Evolutionary conservation across 116 monocot genomes (phyloP), one percentile per base, ranked within the genome.

Genomic region (Phalaenopsis hybrid): DNA sequence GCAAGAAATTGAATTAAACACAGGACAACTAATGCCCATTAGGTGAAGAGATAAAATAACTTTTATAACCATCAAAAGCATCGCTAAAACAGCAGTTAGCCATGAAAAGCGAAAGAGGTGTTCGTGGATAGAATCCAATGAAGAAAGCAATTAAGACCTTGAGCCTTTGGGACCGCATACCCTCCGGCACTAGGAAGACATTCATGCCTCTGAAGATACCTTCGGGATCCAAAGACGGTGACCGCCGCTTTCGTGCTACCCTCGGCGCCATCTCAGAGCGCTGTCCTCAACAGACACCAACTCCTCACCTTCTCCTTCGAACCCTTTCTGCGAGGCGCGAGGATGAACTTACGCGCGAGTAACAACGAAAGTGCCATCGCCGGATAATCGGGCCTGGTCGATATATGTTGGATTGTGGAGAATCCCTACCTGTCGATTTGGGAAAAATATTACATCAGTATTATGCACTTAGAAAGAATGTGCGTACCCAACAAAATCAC

Each of bases 121-220:
- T 5, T 55, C 16, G 6, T 31, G 16, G 33, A 13, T 0, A 73
- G 41, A 37, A 73, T 18, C 34, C 10, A 73, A 73, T 43, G 15
- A 43, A 72, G 55, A 4, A 16, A 55, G 55, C 16, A 55, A 55
- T 55, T 15, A 4, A 16, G 16, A 95, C 96, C 89, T 92, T 85
- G 15, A 97, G 85, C 58, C 96, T 85, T 17, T 89, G 90, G 73
- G 83, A 45, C 79, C 94, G 96, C 51, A 97, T 85, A 57, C 85
- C 87, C 43, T 43, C 81, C 28, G 82, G 73, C 79, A 91, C 86
- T 76, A 97, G 74, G 90, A 92, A 94, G 80, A 89, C 91, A 74
- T 85, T 77, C 88, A 97, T 92, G 55, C 94, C 92, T 5, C 78
- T 65, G 85, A 97, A 97, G 57, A 97, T 94, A 16, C 96, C 94